Conservation (phyloP, 495 filamentous ascomycete species). For the Astrothelium macrocarpum region DNA sequence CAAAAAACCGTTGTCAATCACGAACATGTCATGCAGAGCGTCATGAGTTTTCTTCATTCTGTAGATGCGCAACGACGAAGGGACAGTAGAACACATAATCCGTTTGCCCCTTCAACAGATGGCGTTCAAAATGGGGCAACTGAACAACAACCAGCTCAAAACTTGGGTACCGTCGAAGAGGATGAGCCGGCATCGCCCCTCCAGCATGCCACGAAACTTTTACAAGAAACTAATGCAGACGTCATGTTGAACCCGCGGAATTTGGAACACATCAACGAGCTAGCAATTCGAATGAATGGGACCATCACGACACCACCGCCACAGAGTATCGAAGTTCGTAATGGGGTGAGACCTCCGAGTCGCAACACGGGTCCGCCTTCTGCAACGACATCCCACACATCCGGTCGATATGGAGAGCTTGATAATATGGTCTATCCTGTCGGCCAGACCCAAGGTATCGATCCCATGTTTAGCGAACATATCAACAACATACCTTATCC, state of each 20-base stretch:
- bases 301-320: conserved; percentile 36
- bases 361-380: conserved; percentile 38
- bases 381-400: conserved; percentile 40
- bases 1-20: conserved; percentile 86
- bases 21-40: conserved; percentile 62
- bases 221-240: conserved; percentile 71
- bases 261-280: conserved; percentile 67
- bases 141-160: conserved; percentile 7
- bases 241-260: conserved; percentile 63
- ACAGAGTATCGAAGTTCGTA: conserved; percentile 28
- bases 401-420: conserved; percentile 52
- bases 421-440: conserved; percentile 85
- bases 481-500: conserved; percentile 86
- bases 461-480: conserved; percentile 89
- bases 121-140: conserved; percentile 22
- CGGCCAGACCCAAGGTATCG: conserved; percentile 80
- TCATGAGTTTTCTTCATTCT: conserved; percentile 60
- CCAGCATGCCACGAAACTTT: conserved; percentile 79
- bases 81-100: conserved; percentile 46
- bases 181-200: conserved; percentile 74
- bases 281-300: conserved; percentile 48
- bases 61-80: conserved; percentile 56
- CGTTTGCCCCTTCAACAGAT: conserved; percentile 34
- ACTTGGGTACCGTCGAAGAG: conserved; percentile 33
- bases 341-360: conserved; percentile 25